These are phyloP conservation scores for Stropharia rugosoannulata DNA, from an alignment of 768 basidiomycete species.

Conservation along the genomic window DNA sequence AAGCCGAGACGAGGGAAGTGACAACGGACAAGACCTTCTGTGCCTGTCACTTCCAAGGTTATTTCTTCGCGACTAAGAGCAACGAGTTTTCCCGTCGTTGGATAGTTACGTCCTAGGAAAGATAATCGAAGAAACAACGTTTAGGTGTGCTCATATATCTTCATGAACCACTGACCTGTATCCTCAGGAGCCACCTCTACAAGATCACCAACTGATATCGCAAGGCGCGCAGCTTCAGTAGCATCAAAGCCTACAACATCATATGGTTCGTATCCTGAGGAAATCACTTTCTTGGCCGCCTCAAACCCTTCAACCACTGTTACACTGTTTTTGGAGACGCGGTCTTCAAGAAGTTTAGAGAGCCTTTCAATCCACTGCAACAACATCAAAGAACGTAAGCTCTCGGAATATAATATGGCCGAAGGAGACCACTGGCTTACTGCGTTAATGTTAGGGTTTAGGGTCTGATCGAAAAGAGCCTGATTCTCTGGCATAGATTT, in stretches of 20 bases:
- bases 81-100: constrained; percentile 50
- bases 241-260: constrained; percentile 44
- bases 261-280: constrained; percentile 35
- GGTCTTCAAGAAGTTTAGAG: constrained; percentile 29
- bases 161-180: constrained; percentile 1
- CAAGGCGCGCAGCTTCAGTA: constrained; percentile 41
- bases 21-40: constrained; percentile 38
- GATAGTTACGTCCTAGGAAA: constrained; percentile 34
- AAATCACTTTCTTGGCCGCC: constrained; percentile 41
- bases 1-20: constrained; percentile 55
- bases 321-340: constrained; percentile 23
- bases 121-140: neutral
- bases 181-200: constrained; percentile 26
- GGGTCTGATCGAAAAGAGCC: constrained; percentile 33
- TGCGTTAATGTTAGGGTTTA: constrained; percentile 39
- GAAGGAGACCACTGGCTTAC: constrained; percentile 23
- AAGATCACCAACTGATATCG: constrained; percentile 33
- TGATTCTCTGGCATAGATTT: constrained; percentile 31
- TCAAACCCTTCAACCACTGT: constrained; percentile 33
- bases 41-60: constrained; percentile 44
- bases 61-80: constrained; percentile 47
- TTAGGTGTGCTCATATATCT: neutral
- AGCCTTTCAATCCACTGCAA: constrained; percentile 48
- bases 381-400: neutral
- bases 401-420: neutral